Evolutionary conservation across 179 eudicot genomes (phyloP).

Genomic region (Nepenthes alata): DNA sequence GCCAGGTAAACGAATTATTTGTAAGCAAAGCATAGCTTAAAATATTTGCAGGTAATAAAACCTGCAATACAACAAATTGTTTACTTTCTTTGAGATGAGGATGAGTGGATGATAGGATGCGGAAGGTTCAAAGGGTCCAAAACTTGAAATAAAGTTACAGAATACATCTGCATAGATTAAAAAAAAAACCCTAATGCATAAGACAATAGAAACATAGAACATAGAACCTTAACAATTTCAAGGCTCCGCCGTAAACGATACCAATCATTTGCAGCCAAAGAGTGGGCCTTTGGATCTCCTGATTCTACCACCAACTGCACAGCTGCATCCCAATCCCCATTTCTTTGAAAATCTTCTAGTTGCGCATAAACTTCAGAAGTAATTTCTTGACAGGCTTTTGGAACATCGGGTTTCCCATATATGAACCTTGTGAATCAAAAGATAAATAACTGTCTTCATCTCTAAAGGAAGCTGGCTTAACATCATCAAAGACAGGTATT

Average conservation of each 20-base stretch:
- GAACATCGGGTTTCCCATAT: constrained; percentile 95
- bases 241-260: constrained; percentile 83
- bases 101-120: too few relatives aligned
- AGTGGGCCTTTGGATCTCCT: constrained; percentile 64
- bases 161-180: not conserved
- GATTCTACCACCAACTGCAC: constrained; percentile 64
- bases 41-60: too few relatives aligned
- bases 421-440: constrained; percentile 46
- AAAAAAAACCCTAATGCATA: not conserved
- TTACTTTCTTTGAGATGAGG: too few relatives aligned
- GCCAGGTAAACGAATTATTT: constrained; percentile 23
- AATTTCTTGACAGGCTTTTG: constrained; percentile 61
- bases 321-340: constrained; percentile 68
- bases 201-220: not conserved
- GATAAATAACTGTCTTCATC: not conserved
- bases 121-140: not conserved
- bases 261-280: constrained; percentile 84
- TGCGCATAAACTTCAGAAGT: constrained; percentile 54
- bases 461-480: not conserved
- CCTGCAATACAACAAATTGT: not conserved
- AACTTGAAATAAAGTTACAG: not conserved
- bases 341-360: constrained; percentile 45
- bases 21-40: constrained; percentile 2
- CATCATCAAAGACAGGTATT: not conserved
- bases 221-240: constrained; percentile 71